A percentile compares a stretch with the other conserved stretches of the same genome.
These are phyloP conservation scores for Fusarium odoratissimum DNA, from an alignment of 2,329 filamentous ascomycete species.

Conservation along the genomic window DNA sequence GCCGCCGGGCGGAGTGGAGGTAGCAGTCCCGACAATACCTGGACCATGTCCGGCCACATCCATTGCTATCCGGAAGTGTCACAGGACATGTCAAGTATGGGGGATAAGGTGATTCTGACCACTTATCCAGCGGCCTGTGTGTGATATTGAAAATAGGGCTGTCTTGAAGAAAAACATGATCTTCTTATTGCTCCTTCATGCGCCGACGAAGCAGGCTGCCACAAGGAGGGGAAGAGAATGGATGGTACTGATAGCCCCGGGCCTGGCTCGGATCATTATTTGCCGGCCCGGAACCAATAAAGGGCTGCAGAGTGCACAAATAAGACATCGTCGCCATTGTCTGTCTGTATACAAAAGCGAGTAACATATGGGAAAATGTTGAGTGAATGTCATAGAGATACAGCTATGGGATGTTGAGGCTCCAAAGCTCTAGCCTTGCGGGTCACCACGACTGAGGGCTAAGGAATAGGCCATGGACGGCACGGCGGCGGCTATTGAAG, in stretches of 20 bases:
- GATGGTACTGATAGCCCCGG: conserved; percentile 34
- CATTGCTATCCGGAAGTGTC: conserved; percentile 10
- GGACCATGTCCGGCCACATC: conserved; percentile 29
- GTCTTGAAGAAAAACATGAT: not conserved
- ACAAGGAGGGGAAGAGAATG: conserved; percentile 22
- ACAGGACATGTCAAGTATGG: conserved; percentile 4
- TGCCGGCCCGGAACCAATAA: conserved; percentile 32
- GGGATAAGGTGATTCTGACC: conserved; percentile 17
- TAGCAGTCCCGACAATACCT: conserved; percentile 30
- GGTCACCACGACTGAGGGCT: not conserved
- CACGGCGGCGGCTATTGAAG: conserved; percentile 13
- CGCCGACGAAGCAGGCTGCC: not conserved
- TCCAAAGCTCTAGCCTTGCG: conserved; percentile 4
- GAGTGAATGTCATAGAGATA: not conserved
- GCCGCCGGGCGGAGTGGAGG: conserved; percentile 24
- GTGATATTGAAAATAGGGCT: not conserved
- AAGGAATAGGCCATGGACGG: not conserved
- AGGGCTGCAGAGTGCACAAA: not conserved
- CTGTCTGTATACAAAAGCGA: not conserved
- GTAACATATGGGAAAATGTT: not conserved
- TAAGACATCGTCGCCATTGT: not conserved
- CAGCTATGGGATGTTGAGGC: conserved; percentile 9
- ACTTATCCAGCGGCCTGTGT: not conserved
- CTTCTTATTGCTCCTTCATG: not conserved
- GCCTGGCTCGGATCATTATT: conserved; percentile 27